Evolutionary conservation across 2,329 filamentous ascomycete species (phyloP), one percentile per base, ranked within the genome.

Genomic region (Botrytis hyacinthi): DNA sequence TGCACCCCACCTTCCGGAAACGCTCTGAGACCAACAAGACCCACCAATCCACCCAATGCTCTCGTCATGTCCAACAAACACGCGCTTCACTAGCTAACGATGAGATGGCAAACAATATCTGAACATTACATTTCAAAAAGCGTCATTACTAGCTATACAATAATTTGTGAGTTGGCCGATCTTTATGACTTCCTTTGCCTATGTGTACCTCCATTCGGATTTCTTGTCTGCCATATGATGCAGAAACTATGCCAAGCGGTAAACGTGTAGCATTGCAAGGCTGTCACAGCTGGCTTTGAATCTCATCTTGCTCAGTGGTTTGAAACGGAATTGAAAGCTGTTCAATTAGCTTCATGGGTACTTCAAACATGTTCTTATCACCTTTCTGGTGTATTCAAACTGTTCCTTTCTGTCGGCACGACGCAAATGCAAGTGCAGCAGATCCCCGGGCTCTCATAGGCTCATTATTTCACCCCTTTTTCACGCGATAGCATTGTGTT

Each of bases 41-140:
- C 51, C 51, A 29, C 51, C 66, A 29, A 9, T 14, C 51, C 51
- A 57, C 51, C 71, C 71, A 61, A 46, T 35, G 20, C 65, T 67
- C 37, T 42, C 26, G 35, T 68, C 26, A 65, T 57, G 46, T 68
- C 48, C 65, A 68, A 68, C 65, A 54, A 67, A 67, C 65, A 68
- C 60, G 26, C 48, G 48, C 48, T 54, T n/a, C 46, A n/a, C n/a
- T 42, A 54, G 48, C 26, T 54, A 35, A 29, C 40, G 35, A 42
- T 68, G 48, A 57, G 42, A 57, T 68, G 35, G 22, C 65, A 68
- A 57, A 16, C 65, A 37, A 57, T 42, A 42, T 54, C 5, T 20
- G 42, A 57, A 26, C 14, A 14, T 22, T 22, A 42, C 32, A n/a
- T 22, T 22, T 14, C 16, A 42, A 22, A 40, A 68, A 37, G 35